A percentile compares a stretch with the other conserved stretches of the same genome.
Evolutionary conservation across 2,329 filamentous ascomycete genomes (phyloP).

Genomic region (Epichloe gansuensis): DNA sequence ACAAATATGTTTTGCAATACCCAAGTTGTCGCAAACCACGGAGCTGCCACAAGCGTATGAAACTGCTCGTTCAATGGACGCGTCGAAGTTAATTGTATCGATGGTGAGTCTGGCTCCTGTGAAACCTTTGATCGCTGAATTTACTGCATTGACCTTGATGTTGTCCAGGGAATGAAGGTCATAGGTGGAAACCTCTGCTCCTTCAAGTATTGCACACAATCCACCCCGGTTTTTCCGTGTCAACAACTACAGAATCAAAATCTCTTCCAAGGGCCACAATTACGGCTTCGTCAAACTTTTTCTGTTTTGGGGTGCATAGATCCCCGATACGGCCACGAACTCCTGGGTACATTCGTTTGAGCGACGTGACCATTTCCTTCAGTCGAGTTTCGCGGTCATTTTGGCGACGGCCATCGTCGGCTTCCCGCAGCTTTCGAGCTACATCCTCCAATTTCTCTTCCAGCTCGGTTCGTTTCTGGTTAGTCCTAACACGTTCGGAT

Average conservation of each 20-base stretch:
- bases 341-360: slow-evolving; percentile 85
- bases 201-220: slow-evolving; percentile 89
- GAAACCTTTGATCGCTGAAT: slow-evolving; percentile 82
- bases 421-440: slow-evolving; percentile 68
- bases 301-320: slow-evolving; percentile 90
- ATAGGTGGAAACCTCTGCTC: slow-evolving; percentile 78
- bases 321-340: slow-evolving; percentile 85
- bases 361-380: slow-evolving; percentile 71
- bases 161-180: slow-evolving; percentile 93
- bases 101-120: slow-evolving; percentile 80
- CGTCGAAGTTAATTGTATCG: slow-evolving; percentile 90
- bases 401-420: slow-evolving; percentile 74
- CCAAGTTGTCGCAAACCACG: slow-evolving; percentile 81
- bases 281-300: slow-evolving; percentile 89
- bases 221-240: slow-evolving; percentile 84
- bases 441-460: slow-evolving; percentile 85
- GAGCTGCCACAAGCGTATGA: slow-evolving; percentile 90
- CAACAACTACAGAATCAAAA: slow-evolving; percentile 89
- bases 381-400: slow-evolving; percentile 68
- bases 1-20: slow-evolving; percentile 79
- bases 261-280: slow-evolving; percentile 84
- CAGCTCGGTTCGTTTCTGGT: slow-evolving; percentile 73
- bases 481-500: slow-evolving; percentile 70
- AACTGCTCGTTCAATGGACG: slow-evolving; percentile 79
- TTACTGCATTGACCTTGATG: slow-evolving; percentile 86